These are phyloP conservation scores for Naegleria fowleri DNA, from an alignment of 208 protist genomes.

Conservation along the genomic window DNA sequence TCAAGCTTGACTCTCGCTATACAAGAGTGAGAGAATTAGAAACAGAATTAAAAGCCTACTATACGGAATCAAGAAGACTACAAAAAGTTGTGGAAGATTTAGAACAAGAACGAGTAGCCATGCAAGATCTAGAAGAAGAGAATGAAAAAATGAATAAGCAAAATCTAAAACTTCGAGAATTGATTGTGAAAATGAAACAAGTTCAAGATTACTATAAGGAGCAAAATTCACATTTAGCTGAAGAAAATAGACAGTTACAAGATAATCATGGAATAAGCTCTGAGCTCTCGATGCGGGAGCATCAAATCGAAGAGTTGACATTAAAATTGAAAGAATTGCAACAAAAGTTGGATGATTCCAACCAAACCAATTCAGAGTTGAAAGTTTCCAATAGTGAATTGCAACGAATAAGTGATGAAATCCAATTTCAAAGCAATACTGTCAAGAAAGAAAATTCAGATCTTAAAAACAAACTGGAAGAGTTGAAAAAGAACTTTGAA, in stretches of 20 bases:
- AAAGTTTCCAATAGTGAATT: not conserved
- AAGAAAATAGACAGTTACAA: not conserved
- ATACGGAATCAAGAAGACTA: conserved; percentile 28
- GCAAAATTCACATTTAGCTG: not conserved
- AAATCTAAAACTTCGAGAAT: not conserved
- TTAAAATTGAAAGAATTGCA: not conserved
- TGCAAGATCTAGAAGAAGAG: not conserved
- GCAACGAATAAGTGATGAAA: not conserved
- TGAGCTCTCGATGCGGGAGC: not conserved
- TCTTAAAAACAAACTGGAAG: not conserved
- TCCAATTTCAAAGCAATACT: not conserved
- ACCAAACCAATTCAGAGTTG: not conserved
- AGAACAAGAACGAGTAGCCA: not conserved
- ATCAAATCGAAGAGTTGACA: not conserved
- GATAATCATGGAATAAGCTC: not conserved
- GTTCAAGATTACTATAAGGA: not conserved
- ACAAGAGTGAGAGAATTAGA: conserved; percentile 28
- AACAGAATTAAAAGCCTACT: conserved; percentile 32
- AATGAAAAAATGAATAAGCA: not conserved
- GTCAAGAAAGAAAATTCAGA: not conserved
- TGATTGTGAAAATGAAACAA: not conserved
- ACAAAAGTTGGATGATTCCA: not conserved
- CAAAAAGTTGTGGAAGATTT: conserved; percentile 22
- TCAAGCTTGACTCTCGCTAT: conserved; percentile 23
- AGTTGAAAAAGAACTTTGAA: not conserved